Evolutionary conservation across 2,329 filamentous ascomycete genomes (phyloP).

Genomic region (Hymenoscyphus infarciens): DNA sequence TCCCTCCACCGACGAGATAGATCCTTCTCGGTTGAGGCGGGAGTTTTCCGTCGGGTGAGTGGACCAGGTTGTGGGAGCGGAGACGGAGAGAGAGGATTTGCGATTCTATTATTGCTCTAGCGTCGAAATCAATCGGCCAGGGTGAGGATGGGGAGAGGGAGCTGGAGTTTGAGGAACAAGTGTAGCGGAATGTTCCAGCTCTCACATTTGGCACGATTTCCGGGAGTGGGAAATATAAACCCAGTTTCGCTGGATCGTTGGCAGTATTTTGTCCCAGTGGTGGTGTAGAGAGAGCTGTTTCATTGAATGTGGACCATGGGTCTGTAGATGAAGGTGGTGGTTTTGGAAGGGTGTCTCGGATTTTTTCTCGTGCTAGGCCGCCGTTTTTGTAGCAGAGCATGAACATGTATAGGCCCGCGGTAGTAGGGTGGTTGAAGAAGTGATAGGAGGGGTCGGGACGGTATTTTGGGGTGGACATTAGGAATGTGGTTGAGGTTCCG

Average conservation of each 20-base stretch:
- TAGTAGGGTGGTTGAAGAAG: slow-evolving; percentile 97
- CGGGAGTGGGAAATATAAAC: slow-evolving; percentile 90
- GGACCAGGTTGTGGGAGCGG: slow-evolving; percentile 73
- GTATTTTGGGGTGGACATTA: slow-evolving; percentile 94
- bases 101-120: slow-evolving; percentile 86
- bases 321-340: slow-evolving; percentile 46
- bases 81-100: slow-evolving; percentile 89
- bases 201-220: slow-evolving; percentile 93
- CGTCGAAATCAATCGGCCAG: slow-evolving; percentile 67
- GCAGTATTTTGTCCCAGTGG: slow-evolving; percentile 60
- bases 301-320: slow-evolving; percentile 79
- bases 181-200: slow-evolving; percentile 83
- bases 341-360: slow-evolving; percentile 74
- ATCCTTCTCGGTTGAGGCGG: slow-evolving; percentile 84
- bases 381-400: slow-evolving; percentile 99
- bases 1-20: slow-evolving; percentile 92
- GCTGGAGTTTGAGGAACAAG: slow-evolving; percentile 42
- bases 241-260: slow-evolving; percentile 68
- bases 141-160: slow-evolving; percentile 50
- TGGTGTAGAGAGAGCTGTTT: slow-evolving; percentile 62
- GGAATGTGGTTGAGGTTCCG: slow-evolving; percentile 92
- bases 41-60: slow-evolving; percentile 49
- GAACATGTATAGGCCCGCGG: slow-evolving; percentile 92
- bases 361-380: slow-evolving; percentile 82
- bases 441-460: slow-evolving; percentile 87